Evolutionary conservation across 176 grass and related monocot genomes (phyloP).

Genomic region (Avena atlantica): DNA sequence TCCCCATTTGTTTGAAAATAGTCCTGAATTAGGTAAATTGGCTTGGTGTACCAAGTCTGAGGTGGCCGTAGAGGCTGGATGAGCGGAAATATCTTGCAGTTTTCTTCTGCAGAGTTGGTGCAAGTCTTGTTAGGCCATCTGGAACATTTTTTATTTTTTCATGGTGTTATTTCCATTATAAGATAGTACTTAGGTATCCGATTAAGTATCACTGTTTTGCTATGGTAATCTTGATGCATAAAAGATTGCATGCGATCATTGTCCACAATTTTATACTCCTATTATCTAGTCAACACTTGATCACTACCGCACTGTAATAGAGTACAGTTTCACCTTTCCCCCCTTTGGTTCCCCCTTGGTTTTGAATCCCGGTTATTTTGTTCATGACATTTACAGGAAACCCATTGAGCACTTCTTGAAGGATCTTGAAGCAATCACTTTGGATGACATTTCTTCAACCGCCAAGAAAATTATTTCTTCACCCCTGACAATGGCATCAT

Average conservation of each 20-base stretch:
- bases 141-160: neutral
- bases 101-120: neutral
- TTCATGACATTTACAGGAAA: slow-evolving; percentile 54
- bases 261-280: neutral
- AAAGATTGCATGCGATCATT: neutral
- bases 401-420: slow-evolving; percentile 75
- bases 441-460: slow-evolving; percentile 65
- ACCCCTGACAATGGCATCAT: slow-evolving; percentile 78
- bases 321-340: neutral
- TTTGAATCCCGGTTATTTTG: slow-evolving; percentile 16
- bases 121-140: neutral
- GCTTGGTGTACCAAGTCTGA: neutral
- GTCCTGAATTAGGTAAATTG: neutral
- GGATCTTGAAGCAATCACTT: slow-evolving; percentile 63
- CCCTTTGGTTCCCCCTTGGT: neutral
- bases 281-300: slow-evolving; percentile 21
- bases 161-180: neutral
- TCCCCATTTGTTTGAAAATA: neutral
- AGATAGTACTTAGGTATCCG: neutral
- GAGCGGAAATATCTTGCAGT: neutral
- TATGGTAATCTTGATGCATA: neutral
- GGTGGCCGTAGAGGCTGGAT: neutral
- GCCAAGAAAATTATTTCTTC: slow-evolving; percentile 66
- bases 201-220: neutral
- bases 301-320: neutral